Conservation (phyloP, 2,329 filamentous ascomycete genomes). For the Nemania sp. region DNA sequence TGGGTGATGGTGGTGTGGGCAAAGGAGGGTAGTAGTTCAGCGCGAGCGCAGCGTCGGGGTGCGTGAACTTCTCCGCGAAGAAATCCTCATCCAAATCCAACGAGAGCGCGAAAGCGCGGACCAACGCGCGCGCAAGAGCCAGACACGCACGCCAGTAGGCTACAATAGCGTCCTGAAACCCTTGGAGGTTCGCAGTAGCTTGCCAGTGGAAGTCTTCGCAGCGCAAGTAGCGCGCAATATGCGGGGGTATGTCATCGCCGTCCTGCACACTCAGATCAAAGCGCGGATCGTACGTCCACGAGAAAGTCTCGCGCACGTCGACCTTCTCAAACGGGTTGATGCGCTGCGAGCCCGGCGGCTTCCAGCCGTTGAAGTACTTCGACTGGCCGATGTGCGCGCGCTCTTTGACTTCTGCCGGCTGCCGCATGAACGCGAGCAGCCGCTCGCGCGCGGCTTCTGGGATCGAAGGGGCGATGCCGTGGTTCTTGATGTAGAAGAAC, state of each 20-base stretch:
- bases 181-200: conserved; percentile 36
- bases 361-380: conserved; percentile 45
- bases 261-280: conserved; percentile 36
- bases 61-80: conserved; percentile 43
- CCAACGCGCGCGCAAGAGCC: conserved; percentile 42
- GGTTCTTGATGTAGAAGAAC: conserved; percentile 49
- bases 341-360: conserved; percentile 38
- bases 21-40: conserved; percentile 48
- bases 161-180: conserved; percentile 43
- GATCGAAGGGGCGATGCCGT: conserved; percentile 36
- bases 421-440: conserved; percentile 33
- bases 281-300: conserved; percentile 40
- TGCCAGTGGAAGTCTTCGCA: conserved; percentile 35
- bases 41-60: conserved; percentile 41
- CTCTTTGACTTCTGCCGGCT: conserved; percentile 30
- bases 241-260: conserved; percentile 34
- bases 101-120: conserved; percentile 46
- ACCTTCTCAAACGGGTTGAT: conserved; percentile 32
- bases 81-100: conserved; percentile 45
- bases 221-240: conserved; percentile 25
- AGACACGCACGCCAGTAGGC: conserved; percentile 43
- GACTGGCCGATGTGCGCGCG: conserved; percentile 43
- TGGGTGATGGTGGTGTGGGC: too few species aligned
- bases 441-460: conserved; percentile 34
- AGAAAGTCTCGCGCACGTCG: conserved; percentile 42